Evolutionary conservation across 1,139 yeast species (phyloP).

Genomic region (Scheffersomyces insectosa): DNA sequence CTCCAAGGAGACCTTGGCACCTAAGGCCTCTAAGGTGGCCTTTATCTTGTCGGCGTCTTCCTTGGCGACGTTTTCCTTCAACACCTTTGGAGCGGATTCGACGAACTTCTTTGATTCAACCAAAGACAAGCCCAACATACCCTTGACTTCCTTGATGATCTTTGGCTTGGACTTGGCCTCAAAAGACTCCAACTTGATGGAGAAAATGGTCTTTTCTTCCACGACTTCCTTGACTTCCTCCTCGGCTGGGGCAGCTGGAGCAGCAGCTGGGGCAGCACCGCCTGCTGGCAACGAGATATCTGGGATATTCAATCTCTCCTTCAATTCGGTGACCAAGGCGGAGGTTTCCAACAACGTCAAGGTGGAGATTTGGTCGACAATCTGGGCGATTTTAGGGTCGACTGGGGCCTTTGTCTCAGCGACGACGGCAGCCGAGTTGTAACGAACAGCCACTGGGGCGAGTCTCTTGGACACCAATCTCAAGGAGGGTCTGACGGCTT

Average conservation of each 20-base stretch:
- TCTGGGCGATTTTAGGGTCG: slow-evolving; percentile 83
- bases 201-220: slow-evolving; percentile 92
- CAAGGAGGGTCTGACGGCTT: slow-evolving; percentile 37
- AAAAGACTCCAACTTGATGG: slow-evolving; percentile 87
- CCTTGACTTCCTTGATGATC: slow-evolving; percentile 95
- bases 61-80: slow-evolving; percentile 83
- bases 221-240: slow-evolving; percentile 79
- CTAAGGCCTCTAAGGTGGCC: slow-evolving; percentile 88
- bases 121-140: slow-evolving; percentile 84
- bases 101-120: slow-evolving; percentile 98
- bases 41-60: slow-evolving; percentile 93
- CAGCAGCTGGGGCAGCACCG: slow-evolving; percentile 64
- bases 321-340: slow-evolving; percentile 76
- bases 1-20: slow-evolving; percentile 90
- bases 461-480: slow-evolving; percentile 32
- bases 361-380: slow-evolving; percentile 88
- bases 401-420: slow-evolving; percentile 51
- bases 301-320: slow-evolving; percentile 84
- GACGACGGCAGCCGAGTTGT: slow-evolving; percentile 54
- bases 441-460: slow-evolving; percentile 33
- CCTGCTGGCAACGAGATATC: slow-evolving; percentile 87
- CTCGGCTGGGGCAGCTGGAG: slow-evolving; percentile 69
- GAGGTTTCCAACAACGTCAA: slow-evolving; percentile 91
- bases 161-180: slow-evolving; percentile 96
- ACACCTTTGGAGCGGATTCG: slow-evolving; percentile 93